Conservation (phyloP, 2,329 filamentous ascomycete species). For the Verticillium longisporum region DNA sequence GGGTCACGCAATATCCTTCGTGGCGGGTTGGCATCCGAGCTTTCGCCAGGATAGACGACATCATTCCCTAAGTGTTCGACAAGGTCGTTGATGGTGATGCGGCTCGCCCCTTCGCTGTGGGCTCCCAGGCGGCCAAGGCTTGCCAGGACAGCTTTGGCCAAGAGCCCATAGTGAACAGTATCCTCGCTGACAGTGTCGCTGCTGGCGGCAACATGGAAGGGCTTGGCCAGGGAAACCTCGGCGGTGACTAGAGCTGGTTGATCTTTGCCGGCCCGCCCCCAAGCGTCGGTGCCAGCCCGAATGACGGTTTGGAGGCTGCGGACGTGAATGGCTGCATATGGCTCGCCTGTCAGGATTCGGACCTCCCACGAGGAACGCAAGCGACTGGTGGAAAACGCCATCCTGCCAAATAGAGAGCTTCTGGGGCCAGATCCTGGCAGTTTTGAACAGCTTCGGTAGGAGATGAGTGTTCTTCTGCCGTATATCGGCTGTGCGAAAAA, state of each 20-base stretch:
- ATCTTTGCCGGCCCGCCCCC: constrained; percentile 50
- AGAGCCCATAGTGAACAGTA: constrained; percentile 68
- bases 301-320: constrained; percentile 53
- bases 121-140: constrained; percentile 42
- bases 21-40: neutral
- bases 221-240: constrained; percentile 45
- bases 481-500: too few relatives aligned
- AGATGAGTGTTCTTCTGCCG: too few relatives aligned
- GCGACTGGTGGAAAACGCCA: neutral
- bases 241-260: constrained; percentile 60
- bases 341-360: constrained; percentile 31
- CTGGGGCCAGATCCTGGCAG: too few relatives aligned
- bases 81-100: neutral
- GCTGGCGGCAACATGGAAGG: constrained; percentile 51
- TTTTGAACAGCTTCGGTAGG: too few relatives aligned
- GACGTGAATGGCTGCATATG: constrained; percentile 50
- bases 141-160: constrained; percentile 48
- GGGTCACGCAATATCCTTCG: constrained; percentile 2
- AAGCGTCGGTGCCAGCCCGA: constrained; percentile 57
- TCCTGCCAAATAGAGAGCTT: neutral
- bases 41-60: constrained; percentile 1
- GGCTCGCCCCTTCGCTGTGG: neutral
- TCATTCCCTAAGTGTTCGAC: neutral
- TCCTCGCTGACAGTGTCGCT: constrained; percentile 57
- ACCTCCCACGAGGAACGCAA: constrained; percentile 23